phyloP scores from a whole-genome alignment of 495 filamentous ascomycete species.

The Aspergillus nidulans region DNA sequence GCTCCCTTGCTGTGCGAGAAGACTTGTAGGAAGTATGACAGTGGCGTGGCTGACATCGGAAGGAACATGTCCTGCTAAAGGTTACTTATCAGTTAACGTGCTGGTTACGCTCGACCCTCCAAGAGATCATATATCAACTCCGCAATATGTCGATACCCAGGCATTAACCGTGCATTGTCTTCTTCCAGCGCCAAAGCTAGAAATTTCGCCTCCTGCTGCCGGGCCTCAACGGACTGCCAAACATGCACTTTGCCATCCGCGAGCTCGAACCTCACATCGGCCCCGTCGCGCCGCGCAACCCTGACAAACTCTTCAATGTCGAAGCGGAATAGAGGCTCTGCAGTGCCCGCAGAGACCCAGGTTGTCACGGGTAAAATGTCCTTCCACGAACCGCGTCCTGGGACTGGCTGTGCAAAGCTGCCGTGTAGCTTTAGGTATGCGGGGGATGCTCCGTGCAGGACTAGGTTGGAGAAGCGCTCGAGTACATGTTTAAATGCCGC shows the following conservation, averaged over 20 bases:
- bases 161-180: conserved; percentile 3
- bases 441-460: not conserved
- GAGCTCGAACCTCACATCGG: conserved; percentile 6
- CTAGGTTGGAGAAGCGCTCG: conserved; percentile 3
- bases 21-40: no score
- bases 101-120: not conserved
- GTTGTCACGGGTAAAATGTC: conserved; percentile 6
- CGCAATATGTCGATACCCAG: conserved; percentile 12
- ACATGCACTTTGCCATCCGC: conserved; percentile 5
- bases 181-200: not conserved
- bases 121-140: not conserved
- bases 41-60: not conserved
- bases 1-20: no score
- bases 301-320: conserved; percentile 10
- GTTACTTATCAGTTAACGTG: not conserved
- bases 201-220: conserved; percentile 4
- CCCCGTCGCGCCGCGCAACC: conserved; percentile 6
- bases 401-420: not conserved
- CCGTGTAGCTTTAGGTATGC: not conserved
- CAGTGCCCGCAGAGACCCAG: conserved; percentile 10
- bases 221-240: conserved; percentile 11
- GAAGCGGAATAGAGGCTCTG: conserved; percentile 8
- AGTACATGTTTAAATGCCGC: conserved; percentile 2
- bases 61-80: no score
- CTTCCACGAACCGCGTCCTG: conserved; percentile 8